These are phyloP conservation scores for Pistacia atlantica DNA, from an alignment of 345 rosid species.

Conservation along the genomic window DNA sequence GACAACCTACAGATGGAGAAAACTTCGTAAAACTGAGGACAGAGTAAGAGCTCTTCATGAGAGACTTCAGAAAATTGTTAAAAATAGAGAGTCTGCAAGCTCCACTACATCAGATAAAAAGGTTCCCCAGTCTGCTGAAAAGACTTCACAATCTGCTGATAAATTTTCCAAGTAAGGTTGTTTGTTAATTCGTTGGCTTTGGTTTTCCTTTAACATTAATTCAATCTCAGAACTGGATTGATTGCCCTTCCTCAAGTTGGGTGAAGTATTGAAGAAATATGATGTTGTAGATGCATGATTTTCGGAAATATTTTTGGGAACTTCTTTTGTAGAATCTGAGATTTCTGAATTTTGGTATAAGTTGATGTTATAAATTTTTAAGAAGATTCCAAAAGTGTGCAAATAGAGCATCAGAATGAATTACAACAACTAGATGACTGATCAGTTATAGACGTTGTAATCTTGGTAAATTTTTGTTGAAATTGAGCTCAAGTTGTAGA, in stretches of 20 bases:
- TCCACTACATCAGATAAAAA: slow-evolving; percentile 40
- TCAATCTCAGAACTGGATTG: background rate
- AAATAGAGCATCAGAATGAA: background rate
- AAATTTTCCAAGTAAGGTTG: slow-evolving; percentile 15
- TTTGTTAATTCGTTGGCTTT: background rate
- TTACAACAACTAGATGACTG: background rate
- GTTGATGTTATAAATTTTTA: background rate
- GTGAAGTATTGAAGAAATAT: background rate
- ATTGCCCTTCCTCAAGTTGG: background rate
- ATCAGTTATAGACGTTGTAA: background rate
- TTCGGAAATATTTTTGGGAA: background rate
- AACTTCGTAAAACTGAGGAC: slow-evolving; percentile 85
- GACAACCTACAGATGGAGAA: slow-evolving; percentile 78
- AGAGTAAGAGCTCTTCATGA: slow-evolving; percentile 79
- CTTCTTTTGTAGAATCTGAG: background rate
- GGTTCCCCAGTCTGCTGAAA: slow-evolving; percentile 28
- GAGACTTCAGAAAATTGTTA: slow-evolving; percentile 58
- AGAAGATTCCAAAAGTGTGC: background rate
- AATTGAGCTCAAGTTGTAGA: background rate
- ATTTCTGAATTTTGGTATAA: background rate
- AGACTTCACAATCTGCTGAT: slow-evolving; percentile 7
- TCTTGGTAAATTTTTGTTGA: background rate
- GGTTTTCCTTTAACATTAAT: background rate
- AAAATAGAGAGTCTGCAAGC: slow-evolving; percentile 50
- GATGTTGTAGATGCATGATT: background rate